These are phyloP conservation scores for Epicoccum nigrum DNA, from an alignment of 2,329 filamentous ascomycete species.

Conservation along the genomic window DNA sequence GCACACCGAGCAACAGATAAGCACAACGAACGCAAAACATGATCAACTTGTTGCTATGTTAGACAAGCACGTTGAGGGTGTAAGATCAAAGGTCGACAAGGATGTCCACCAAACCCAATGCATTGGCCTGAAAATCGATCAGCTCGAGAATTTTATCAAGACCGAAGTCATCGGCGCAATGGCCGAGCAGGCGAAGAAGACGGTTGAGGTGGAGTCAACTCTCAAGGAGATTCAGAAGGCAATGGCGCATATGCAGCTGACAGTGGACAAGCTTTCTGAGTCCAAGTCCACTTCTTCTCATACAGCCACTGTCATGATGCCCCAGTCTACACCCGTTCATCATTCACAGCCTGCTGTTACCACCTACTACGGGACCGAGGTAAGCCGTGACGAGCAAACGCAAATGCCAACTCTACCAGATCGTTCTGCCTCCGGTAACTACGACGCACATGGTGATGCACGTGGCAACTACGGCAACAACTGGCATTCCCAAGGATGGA, in stretches of 20 bases:
- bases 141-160: slow-evolving; percentile 35
- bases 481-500: slow-evolving; percentile 25
- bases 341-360: slow-evolving; percentile 33
- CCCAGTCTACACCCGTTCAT: slow-evolving; percentile 25
- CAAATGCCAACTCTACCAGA: slow-evolving; percentile 22
- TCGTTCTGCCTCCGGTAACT: slow-evolving; percentile 12
- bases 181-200: slow-evolving; percentile 34
- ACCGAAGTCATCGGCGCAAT: slow-evolving; percentile 32
- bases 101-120: slow-evolving; percentile 25
- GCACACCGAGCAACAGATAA: slow-evolving; percentile 21
- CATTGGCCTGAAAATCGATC: slow-evolving; percentile 33
- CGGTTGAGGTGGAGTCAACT: slow-evolving; percentile 25
- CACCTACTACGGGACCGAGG: slow-evolving; percentile 27
- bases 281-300: slow-evolving; percentile 8
- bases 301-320: slow-evolving; percentile 5
- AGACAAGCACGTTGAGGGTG: slow-evolving; percentile 32
- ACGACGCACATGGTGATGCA: slow-evolving; percentile 24
- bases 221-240: slow-evolving; percentile 37
- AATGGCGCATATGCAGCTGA: slow-evolving; percentile 33
- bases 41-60: slow-evolving; percentile 26
- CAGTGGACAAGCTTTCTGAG: slow-evolving; percentile 24
- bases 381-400: slow-evolving; percentile 16
- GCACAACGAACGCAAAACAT: slow-evolving; percentile 21
- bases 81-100: slow-evolving; percentile 35
- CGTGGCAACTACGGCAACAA: slow-evolving; percentile 21